These are phyloP conservation scores for Pythium graminicola DNA, from an alignment of 352 stramenopile species.

Conservation along the genomic window DNA sequence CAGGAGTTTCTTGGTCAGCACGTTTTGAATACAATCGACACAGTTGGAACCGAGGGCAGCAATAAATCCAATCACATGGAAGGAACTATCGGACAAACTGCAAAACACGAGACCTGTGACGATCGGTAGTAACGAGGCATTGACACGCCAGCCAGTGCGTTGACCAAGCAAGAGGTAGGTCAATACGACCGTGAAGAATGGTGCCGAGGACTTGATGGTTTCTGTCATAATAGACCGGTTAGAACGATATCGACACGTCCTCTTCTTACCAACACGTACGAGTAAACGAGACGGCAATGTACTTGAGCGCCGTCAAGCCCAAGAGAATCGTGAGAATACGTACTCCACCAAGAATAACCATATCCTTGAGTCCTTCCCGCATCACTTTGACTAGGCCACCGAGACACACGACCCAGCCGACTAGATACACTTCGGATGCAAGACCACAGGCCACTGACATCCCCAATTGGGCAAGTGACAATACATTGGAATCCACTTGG, in stretches of 20 bases:
- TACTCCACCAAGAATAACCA: constrained; percentile 71
- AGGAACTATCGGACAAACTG: constrained; percentile 79
- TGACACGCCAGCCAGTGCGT: constrained; percentile 74
- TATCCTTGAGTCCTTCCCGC: constrained; percentile 68
- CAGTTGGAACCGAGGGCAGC: constrained; percentile 87
- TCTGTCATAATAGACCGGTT: too few relatives aligned
- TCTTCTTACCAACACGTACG: constrained; percentile 53
- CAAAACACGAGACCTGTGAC: constrained; percentile 81
- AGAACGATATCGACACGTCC: too few relatives aligned
- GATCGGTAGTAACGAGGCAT: constrained; percentile 83
- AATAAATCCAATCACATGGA: constrained; percentile 85
- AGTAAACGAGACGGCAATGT: constrained; percentile 89
- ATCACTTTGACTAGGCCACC: constrained; percentile 40
- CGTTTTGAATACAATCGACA: constrained; percentile 90
- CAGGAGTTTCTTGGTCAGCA: constrained; percentile 85
- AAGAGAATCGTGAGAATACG: constrained; percentile 86
- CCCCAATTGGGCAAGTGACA: constrained; percentile 68
- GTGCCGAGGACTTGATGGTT: constrained; percentile 90
- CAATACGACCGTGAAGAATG: constrained; percentile 88
- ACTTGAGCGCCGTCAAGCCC: constrained; percentile 86
- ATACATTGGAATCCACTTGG: constrained; percentile 64
- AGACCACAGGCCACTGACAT: constrained; percentile 75
- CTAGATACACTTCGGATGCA: constrained; percentile 60
- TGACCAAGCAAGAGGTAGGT: constrained; percentile 81
- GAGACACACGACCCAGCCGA: constrained; percentile 59